Evolutionary conservation across 805 yeast genomes (phyloP).

Genomic region (Phaffomyces antillensis): DNA sequence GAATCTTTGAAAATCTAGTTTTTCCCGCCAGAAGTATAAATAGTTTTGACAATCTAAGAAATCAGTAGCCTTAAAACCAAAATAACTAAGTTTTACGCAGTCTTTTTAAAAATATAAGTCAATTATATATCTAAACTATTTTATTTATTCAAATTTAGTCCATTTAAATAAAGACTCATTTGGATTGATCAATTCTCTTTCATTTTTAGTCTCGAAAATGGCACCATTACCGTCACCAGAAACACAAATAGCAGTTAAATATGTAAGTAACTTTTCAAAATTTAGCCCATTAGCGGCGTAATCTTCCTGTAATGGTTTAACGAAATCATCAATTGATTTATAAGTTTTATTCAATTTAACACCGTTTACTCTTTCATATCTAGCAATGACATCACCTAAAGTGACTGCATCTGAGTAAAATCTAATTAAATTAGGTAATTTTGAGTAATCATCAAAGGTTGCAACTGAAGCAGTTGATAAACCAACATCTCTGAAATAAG

Average conservation of each 20-base stretch:
- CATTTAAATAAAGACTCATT: slow-evolving; percentile 37
- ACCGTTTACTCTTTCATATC: slow-evolving; percentile 34
- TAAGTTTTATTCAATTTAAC: slow-evolving; percentile 29
- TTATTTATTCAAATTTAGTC: slow-evolving; percentile 23
- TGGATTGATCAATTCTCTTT: slow-evolving; percentile 41
- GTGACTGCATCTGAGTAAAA: slow-evolving; percentile 36
- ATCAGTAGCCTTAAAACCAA: no score
- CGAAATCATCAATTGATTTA: background rate
- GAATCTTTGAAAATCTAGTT: slow-evolving; percentile 19
- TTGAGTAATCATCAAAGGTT: slow-evolving; percentile 26
- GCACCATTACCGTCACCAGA: slow-evolving; percentile 37
- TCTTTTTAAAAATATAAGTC: no score
- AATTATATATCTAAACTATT: background rate
- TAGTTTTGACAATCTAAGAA: no score
- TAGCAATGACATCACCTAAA: slow-evolving; percentile 30
- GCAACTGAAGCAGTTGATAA: slow-evolving; percentile 35
- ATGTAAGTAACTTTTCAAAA: slow-evolving; percentile 31
- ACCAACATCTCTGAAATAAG: slow-evolving; percentile 37
- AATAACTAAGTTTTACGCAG: no score
- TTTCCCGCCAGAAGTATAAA: no score
- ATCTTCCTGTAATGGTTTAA: background rate
- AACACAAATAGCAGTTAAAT: slow-evolving; percentile 29
- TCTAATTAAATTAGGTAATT: slow-evolving; percentile 38
- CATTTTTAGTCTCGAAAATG: slow-evolving; percentile 22
- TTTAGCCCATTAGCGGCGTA: slow-evolving; percentile 18